Percentiles rank a stretch among this genome's conserved stretches.
These are phyloP conservation scores for Heterobasidion parviporum DNA, from an alignment of 1,284 basidiomycete genomes.

Conservation along the genomic window DNA sequence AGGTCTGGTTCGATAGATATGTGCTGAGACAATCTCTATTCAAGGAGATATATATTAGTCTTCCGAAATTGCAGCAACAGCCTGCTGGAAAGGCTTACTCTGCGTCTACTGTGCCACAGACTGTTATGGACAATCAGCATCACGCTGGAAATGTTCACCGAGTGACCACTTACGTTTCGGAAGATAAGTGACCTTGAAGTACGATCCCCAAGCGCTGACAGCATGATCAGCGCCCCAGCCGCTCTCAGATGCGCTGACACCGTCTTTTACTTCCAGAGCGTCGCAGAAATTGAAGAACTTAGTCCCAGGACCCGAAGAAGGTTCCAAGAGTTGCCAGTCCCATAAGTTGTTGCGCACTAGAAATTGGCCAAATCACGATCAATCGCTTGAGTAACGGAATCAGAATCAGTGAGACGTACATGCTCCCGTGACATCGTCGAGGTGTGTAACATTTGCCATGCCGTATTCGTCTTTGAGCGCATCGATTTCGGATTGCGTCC, in stretches of 20 bases:
- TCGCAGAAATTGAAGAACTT: constrained; percentile 67
- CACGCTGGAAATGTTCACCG: neutral
- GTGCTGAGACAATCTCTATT: constrained; percentile 48
- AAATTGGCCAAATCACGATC: neutral
- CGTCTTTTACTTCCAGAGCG: constrained; percentile 50
- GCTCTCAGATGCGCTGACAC: constrained; percentile 38
- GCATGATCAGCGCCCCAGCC: constrained; percentile 64
- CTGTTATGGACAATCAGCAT: constrained; percentile 17
- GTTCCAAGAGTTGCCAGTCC: constrained; percentile 51
- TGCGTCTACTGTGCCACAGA: constrained; percentile 30
- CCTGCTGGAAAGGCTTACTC: neutral
- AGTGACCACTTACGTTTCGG: constrained; percentile 24
- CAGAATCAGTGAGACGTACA: constrained; percentile 23
- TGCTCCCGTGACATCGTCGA: constrained; percentile 60
- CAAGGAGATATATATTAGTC: neutral
- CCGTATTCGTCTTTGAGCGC: constrained; percentile 51
- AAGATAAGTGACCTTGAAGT: constrained; percentile 41
- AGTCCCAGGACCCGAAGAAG: constrained; percentile 28
- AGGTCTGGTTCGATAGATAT: constrained; percentile 38
- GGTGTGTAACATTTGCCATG: constrained; percentile 44
- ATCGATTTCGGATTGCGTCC: constrained; percentile 36
- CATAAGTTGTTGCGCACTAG: constrained; percentile 47
- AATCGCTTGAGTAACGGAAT: neutral
- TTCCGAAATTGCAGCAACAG: neutral
- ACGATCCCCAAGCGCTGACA: constrained; percentile 51